phyloP scores from a whole-genome alignment of 352 stramenopile genomes.

The Pythium sukuiense region DNA sequence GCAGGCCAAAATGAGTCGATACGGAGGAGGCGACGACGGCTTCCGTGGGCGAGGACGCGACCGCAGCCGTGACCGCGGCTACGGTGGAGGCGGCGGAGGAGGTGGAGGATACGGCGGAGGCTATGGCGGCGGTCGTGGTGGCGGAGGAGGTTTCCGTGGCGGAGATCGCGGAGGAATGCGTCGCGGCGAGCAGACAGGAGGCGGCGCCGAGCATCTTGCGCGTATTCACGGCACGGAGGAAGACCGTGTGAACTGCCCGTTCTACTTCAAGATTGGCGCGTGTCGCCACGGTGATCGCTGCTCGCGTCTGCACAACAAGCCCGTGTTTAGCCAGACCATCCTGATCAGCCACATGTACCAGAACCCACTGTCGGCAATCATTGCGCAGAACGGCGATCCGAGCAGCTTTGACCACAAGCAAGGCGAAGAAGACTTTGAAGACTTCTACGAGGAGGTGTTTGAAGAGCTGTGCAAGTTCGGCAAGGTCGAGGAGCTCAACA shows the following conservation, averaged over 20 bases:
- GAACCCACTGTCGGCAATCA: slow-evolving; percentile 92
- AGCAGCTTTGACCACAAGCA: slow-evolving; percentile 84
- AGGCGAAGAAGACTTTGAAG: slow-evolving; percentile 96
- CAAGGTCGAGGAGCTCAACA: slow-evolving; percentile 97
- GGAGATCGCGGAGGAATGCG: slow-evolving; percentile 60
- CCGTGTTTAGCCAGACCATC: slow-evolving; percentile 98
- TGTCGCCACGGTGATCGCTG: slow-evolving; percentile 99
- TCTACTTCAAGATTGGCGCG: slow-evolving; percentile 99
- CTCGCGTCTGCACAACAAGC: slow-evolving; percentile 98
- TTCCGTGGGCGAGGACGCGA: slow-evolving; percentile 66
- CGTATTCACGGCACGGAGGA: slow-evolving; percentile 98
- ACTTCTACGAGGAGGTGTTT: slow-evolving; percentile 98
- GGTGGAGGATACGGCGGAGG: slow-evolving; percentile 34
- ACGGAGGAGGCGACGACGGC: slow-evolving; percentile 55
- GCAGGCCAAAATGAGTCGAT: slow-evolving; percentile 56
- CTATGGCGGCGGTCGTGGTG: slow-evolving; percentile 30
- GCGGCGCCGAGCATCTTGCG: slow-evolving; percentile 94
- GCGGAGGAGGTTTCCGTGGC: slow-evolving; percentile 39
- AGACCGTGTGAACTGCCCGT: slow-evolving; percentile 98
- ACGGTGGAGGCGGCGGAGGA: slow-evolving; percentile 28
- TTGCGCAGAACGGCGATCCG: slow-evolving; percentile 86
- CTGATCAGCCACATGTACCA: slow-evolving; percentile 99
- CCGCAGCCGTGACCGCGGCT: slow-evolving; percentile 65
- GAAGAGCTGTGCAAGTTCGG: slow-evolving; percentile 99
- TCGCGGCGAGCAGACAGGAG: slow-evolving; percentile 68